phyloP scores from a whole-genome alignment of 2,329 filamentous ascomycete genomes.

The Colletotrichum acutatum region DNA sequence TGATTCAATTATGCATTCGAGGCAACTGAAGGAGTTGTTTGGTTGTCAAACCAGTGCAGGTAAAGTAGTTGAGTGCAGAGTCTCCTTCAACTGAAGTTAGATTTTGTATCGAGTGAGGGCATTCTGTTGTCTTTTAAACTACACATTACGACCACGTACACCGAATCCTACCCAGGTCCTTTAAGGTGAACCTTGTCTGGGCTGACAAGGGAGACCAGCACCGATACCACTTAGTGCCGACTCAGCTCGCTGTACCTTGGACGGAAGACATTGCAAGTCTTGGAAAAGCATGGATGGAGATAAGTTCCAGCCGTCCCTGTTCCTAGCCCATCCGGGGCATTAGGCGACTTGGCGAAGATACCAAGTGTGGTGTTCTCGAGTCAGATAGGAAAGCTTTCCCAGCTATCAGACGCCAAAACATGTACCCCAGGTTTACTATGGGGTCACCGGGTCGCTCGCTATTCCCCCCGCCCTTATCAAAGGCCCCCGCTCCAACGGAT shows the following conservation, averaged over 20 bases:
- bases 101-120: not conserved
- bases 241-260: not conserved
- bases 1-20: not conserved
- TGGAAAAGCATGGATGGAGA: not conserved
- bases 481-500: not conserved
- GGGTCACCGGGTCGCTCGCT: not conserved
- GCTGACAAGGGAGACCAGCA: not conserved
- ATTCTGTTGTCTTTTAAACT: not conserved
- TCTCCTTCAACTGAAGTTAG: not conserved
- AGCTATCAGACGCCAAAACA: slow-evolving; percentile 5
- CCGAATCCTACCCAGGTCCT: not conserved
- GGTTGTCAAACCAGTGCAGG: not conserved
- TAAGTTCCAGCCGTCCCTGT: not conserved
- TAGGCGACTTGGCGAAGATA: not conserved
- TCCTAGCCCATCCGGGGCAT: not conserved
- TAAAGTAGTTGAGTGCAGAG: not conserved
- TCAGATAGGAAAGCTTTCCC: slow-evolving; percentile 24
- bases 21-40: not conserved
- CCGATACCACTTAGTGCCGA: not conserved
- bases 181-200: not conserved
- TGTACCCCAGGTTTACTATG: slow-evolving; percentile 19
- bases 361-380: not conserved
- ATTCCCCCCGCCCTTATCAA: not conserved
- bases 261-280: not conserved
- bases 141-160: not conserved